Base-by-base conservation (phyloP, 768 basidiomycete species). In the Leccinellum rugosiceps region DNA sequence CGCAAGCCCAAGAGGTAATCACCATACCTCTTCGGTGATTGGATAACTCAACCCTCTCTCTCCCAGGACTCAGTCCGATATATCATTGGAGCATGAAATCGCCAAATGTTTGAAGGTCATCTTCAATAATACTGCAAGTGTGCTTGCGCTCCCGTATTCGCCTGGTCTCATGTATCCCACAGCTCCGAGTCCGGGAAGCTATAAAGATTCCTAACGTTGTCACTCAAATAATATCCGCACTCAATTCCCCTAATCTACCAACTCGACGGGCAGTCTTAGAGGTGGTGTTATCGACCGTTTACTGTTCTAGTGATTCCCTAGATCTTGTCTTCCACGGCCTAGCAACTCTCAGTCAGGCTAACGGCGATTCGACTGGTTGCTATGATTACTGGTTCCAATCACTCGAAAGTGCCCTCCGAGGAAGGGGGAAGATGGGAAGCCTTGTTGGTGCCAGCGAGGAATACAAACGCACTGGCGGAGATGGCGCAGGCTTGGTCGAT, bases 371-470 rank as follows among this genome's bases (percentile, higher is more conserved):
- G 14, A 77, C 78, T 21, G 82, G 83, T 31, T 82, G 77, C 53
- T 98, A 92, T 69, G 86, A 86, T 59, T 94, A 84, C 64, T 98
- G 94, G 95, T 91, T 98, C 68, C 87, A 85, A 63, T 87, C 86
- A 0, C 76, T 96, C 61, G 89, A 93, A 62, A 74, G 75, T 26
- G 83, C 83, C 3, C 78, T 98, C 17, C 81, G 85, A 48, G 95
- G 94, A 3, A 78, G 94, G 55, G 96, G 96, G 1, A 89, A 87
- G 70, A 94, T 98, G 92, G 96, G 96, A 1, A 97, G 91, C 68
- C 72, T 91, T 41, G 96, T 99, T 8, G 97, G 97, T 0, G 93
- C 94, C 23, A 96, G 94, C 64, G 92, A 95, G 14, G 94, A 98
- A 63, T 83, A 95, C 55, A 82, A 81, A 71, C 85, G 83, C 57